phyloP scores from a whole-genome alignment of 768 basidiomycete species.

The Austroboletus eburneus region DNA sequence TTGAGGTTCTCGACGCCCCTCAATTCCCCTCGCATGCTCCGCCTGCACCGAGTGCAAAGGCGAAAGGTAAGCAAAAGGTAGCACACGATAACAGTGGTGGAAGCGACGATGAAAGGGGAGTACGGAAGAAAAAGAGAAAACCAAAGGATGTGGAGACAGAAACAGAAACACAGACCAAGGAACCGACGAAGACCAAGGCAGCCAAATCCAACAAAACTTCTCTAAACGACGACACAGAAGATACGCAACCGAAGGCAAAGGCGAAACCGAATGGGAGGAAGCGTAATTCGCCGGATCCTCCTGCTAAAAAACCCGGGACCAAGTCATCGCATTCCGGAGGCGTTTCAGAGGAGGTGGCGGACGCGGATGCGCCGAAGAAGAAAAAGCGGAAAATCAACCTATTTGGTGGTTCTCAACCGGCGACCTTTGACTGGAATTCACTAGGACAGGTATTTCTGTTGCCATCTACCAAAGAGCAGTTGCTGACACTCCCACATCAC shows the following conservation, averaged over 20 bases:
- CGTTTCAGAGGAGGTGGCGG: slow-evolving; percentile 17
- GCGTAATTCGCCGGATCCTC: slow-evolving; percentile 15
- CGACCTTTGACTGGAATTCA: slow-evolving; percentile 44
- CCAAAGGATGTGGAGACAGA: slow-evolving; percentile 11
- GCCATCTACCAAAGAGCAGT: neutral
- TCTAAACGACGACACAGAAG: slow-evolving; percentile 15
- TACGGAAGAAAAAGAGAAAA: slow-evolving; percentile 22
- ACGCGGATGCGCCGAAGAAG: slow-evolving; percentile 47
- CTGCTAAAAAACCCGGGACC: slow-evolving; percentile 19
- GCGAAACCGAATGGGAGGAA: slow-evolving; percentile 16
- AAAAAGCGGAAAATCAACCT: slow-evolving; percentile 70
- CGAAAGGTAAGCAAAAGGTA: slow-evolving; percentile 40
- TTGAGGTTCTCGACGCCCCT: slow-evolving; percentile 23
- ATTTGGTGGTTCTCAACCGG: slow-evolving; percentile 42
- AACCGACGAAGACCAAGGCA: slow-evolving; percentile 28
- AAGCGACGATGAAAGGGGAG: slow-evolving; percentile 17
- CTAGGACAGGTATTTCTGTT: slow-evolving; percentile 33
- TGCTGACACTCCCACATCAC: neutral
- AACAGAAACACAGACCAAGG: slow-evolving; percentile 21
- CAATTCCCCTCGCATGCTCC: slow-evolving; percentile 14
- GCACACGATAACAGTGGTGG: slow-evolving; percentile 13
- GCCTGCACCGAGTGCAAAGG: slow-evolving; percentile 24
- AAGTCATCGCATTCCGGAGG: slow-evolving; percentile 14
- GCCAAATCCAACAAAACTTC: slow-evolving; percentile 22
- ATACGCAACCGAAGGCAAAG: slow-evolving; percentile 14